Base-by-base conservation (phyloP, 371 early-diverging fungal species). In the Apophysomyces variabilis region DNA sequence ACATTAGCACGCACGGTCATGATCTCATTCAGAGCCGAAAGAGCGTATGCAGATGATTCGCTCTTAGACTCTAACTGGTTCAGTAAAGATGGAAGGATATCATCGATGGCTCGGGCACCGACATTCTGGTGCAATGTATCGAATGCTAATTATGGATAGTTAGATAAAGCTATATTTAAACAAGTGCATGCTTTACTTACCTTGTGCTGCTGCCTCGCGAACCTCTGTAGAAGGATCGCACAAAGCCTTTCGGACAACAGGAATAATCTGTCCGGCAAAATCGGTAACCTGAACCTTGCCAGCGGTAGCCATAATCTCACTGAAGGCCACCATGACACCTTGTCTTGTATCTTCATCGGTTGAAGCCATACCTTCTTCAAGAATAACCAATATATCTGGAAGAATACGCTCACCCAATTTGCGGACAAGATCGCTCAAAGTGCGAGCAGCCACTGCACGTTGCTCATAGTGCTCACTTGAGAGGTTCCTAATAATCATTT, bases 1-100 rank as follows among this genome's bases (percentile, higher is more conserved):
- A 95, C 94, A 68, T 92, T 92, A 67, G 95, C 92, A 13, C 95
- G 92, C 18, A 97, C 95, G 39, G 96, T 89, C 96, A 97, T 97
- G 50, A 98, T 92, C 74, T 96, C 96, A 79, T 96, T 96, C 64
- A 98, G 85, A 41, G 96, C 99, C 69, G 94, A 94, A 69, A 98
- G 75, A 7, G 98, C 97, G 72, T 90, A 88, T 35, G 80, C 80
- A 18, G 91, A 88, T 3, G 73, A 61, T 21, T 89, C 85, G 63
- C 89, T 87, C 57, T 86, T 89, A 14, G 85, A 84, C 65, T 85
- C 82, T 38, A 98, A 87, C 58, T 90, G 91, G 69, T 89, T 89
- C 66, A 98, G 89, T 66, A 98, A 76, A 12, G 86, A 87, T 12
- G 98, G 96, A 60, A 99, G 77, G 18, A 99, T 91, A 38, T 91